phyloP scores from a whole-genome alignment of 140 eudicot genomes.

The Cichorium intybus region DNA sequence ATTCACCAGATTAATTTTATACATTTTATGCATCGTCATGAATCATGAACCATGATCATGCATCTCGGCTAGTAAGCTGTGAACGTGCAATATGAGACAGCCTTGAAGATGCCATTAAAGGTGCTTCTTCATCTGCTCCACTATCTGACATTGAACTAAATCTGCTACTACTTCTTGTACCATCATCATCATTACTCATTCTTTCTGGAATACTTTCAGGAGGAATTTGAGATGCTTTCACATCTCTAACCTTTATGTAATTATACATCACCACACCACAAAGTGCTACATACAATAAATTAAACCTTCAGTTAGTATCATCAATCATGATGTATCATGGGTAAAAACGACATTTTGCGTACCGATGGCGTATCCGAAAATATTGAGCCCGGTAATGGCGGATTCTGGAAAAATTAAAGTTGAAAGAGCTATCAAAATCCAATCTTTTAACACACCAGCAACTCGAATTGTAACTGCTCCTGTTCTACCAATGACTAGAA shows the following conservation, averaged over 20 bases:
- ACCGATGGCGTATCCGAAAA: slow-evolving; percentile 91
- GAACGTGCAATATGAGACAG: slow-evolving; percentile 65
- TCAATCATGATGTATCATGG: background rate
- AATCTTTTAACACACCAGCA: slow-evolving; percentile 99
- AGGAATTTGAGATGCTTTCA: slow-evolving; percentile 59
- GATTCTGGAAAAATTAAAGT: slow-evolving; percentile 92
- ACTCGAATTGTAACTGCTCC: slow-evolving; percentile 93
- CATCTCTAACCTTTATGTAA: slow-evolving; percentile 87
- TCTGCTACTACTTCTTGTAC: slow-evolving; percentile 31
- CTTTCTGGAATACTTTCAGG: slow-evolving; percentile 64
- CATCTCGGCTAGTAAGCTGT: slow-evolving; percentile 47
- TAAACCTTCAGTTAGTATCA: background rate
- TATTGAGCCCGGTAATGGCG: slow-evolving; percentile 74
- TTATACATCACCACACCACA: slow-evolving; percentile 95
- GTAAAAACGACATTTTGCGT: background rate
- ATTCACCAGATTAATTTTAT: background rate
- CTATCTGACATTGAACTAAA: slow-evolving; percentile 37
- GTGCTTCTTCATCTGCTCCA: slow-evolving; percentile 62
- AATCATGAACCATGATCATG: slow-evolving; percentile 15
- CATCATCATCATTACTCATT: slow-evolving; percentile 13
- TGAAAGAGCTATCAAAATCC: slow-evolving; percentile 96
- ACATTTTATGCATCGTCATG: background rate
- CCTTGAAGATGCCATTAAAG: slow-evolving; percentile 65
- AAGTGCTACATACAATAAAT: slow-evolving; percentile 54
- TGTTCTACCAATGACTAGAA: slow-evolving; percentile 93